Evolutionary conservation across 805 yeast genomes (phyloP).

Genomic region (Hanseniaspora meyeri): DNA sequence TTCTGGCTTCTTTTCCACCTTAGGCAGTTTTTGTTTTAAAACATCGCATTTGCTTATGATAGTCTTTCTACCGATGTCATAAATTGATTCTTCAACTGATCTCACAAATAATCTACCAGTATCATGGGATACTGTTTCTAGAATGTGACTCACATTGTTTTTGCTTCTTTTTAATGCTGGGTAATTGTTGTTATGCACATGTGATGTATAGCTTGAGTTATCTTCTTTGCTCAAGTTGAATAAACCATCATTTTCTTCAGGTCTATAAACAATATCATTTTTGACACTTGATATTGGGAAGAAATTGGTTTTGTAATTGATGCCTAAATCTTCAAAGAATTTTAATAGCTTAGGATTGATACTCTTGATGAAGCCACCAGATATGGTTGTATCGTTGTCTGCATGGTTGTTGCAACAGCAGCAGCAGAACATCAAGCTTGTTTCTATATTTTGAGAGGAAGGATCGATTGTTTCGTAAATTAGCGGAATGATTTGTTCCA

Average conservation of each 20-base stretch:
- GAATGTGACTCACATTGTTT: neutral
- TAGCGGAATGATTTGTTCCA: slow-evolving; percentile 7
- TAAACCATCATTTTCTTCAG: neutral
- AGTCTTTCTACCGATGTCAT: neutral
- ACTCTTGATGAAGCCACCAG: slow-evolving; percentile 1
- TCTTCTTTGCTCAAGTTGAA: neutral
- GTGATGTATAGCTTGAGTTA: neutral
- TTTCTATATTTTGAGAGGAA: neutral
- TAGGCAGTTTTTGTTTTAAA: neutral
- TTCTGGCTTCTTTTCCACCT: neutral
- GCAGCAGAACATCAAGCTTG: slow-evolving; percentile 1
- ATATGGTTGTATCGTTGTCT: slow-evolving; percentile 1
- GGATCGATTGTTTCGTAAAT: slow-evolving; percentile 7
- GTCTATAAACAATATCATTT: neutral
- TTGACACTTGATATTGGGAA: neutral
- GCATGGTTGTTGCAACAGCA: slow-evolving; percentile 2
- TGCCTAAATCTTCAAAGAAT: slow-evolving; percentile 7
- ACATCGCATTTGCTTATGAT: neutral
- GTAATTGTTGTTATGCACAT: neutral
- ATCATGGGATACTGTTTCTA: neutral
- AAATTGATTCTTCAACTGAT: neutral
- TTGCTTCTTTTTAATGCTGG: neutral
- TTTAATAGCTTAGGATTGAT: slow-evolving; percentile 1
- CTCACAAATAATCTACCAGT: slow-evolving; percentile 7
- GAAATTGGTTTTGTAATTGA: slow-evolving; percentile 8